Conservation (phyloP, 2,329 filamentous ascomycete genomes). For the Drechslera avenae region DNA sequence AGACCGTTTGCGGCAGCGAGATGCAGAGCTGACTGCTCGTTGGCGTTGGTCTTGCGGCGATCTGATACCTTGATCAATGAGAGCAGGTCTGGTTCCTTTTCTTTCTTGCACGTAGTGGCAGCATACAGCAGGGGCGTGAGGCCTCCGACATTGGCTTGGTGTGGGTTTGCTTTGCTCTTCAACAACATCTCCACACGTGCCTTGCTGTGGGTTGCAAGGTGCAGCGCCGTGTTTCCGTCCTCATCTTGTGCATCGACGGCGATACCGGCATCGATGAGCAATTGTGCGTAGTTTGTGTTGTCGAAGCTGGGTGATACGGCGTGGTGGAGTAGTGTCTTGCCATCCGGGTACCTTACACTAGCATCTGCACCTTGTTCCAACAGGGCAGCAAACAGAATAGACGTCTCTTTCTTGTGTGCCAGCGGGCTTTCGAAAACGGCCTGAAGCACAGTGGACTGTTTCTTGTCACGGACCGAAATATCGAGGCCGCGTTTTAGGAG, state of each 20-base stretch:
- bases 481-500: slow-evolving; percentile 38
- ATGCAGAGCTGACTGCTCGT: slow-evolving; percentile 33
- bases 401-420: slow-evolving; percentile 31
- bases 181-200: slow-evolving; percentile 34
- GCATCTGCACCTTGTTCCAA: slow-evolving; percentile 34
- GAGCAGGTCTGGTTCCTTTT: slow-evolving; percentile 32
- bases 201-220: slow-evolving; percentile 30
- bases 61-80: slow-evolving; percentile 31
- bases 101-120: slow-evolving; percentile 14
- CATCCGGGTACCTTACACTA: slow-evolving; percentile 30
- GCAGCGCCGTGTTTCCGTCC: slow-evolving; percentile 35
- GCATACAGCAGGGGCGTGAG: slow-evolving; percentile 33
- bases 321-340: slow-evolving; percentile 39
- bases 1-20: slow-evolving; percentile 38
- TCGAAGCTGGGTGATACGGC: slow-evolving; percentile 24
- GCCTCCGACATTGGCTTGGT: slow-evolving; percentile 21
- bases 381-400: slow-evolving; percentile 31
- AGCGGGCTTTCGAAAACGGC: slow-evolving; percentile 30
- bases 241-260: slow-evolving; percentile 30
- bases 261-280: slow-evolving; percentile 31
- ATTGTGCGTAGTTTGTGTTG: slow-evolving; percentile 25
- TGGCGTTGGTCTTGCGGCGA: slow-evolving; percentile 19
- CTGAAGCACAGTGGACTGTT: slow-evolving; percentile 35
- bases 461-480: slow-evolving; percentile 29
- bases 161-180: slow-evolving; percentile 27